Evolutionary conservation across 169 alveolate species (phyloP).

Genomic region (Plasmodium sp.): DNA sequence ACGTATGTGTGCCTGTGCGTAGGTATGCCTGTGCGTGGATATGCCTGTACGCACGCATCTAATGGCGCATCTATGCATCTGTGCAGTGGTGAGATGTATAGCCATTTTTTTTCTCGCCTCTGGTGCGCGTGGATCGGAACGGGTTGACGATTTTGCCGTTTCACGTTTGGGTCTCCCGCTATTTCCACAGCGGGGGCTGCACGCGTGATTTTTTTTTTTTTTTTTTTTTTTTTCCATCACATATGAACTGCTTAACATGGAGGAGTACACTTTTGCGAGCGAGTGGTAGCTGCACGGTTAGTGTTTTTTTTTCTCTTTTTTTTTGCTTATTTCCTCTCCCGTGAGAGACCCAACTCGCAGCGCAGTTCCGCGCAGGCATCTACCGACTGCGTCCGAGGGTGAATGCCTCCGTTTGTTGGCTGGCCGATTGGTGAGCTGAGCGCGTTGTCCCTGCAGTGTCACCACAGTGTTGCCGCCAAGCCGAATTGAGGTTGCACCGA

Average conservation of each 20-base stretch:
- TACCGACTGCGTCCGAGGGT: not conserved
- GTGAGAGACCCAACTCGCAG: not conserved
- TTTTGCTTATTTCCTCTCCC: not conserved
- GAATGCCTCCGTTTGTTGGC: not conserved
- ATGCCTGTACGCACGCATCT: not conserved
- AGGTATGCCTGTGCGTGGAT: too few relatives aligned
- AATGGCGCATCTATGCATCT: not conserved
- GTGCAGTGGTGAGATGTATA: not conserved
- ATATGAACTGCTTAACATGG: not conserved
- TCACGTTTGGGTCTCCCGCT: not conserved
- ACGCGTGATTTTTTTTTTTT: not conserved
- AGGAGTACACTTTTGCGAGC: not conserved
- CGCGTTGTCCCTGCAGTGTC: not conserved
- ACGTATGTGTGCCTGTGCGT: too few relatives aligned
- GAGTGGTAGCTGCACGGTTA: not conserved
- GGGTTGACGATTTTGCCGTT: not conserved
- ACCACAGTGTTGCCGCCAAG: not conserved
- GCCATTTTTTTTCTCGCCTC: not conserved
- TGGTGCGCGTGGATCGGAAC: not conserved
- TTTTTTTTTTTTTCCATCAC: not conserved
- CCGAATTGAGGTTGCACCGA: not conserved
- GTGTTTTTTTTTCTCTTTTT: not conserved
- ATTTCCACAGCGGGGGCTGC: not conserved
- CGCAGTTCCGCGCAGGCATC: not conserved
- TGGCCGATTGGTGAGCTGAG: not conserved